These are phyloP conservation scores for Elaeis oleifera DNA, from an alignment of 202 grass and related monocot genomes.

Conservation along the genomic window DNA sequence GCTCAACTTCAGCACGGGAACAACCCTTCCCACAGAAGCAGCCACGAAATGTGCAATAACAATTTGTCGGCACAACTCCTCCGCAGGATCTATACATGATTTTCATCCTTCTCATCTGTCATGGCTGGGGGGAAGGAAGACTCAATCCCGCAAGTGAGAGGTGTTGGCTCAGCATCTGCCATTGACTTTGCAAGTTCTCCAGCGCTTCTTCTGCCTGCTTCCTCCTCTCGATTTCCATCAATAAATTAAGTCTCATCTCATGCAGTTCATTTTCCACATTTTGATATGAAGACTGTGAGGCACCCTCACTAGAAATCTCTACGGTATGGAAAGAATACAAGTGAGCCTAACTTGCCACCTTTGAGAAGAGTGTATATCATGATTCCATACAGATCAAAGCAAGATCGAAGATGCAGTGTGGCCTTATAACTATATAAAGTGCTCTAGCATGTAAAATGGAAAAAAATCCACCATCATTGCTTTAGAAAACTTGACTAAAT, in stretches of 20 bases:
- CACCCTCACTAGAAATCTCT: constrained; percentile 90
- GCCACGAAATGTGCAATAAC: constrained; percentile 61
- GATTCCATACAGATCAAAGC: too few relatives aligned
- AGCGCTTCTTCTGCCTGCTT: constrained; percentile 76
- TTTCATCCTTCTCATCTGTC: constrained; percentile 29
- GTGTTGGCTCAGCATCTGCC: constrained; percentile 61
- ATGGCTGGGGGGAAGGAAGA: constrained; percentile 35
- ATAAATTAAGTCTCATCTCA: constrained; percentile 72
- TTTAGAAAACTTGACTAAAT: too few relatives aligned
- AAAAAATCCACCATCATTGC: too few relatives aligned
- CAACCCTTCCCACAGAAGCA: constrained; percentile 48
- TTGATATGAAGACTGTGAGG: constrained; percentile 29
- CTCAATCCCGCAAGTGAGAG: constrained; percentile 57
- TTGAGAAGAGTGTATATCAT: too few relatives aligned
- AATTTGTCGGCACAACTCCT: constrained; percentile 71
- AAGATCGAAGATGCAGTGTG: background rate
- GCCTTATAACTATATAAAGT: too few relatives aligned
- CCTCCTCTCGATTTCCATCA: constrained; percentile 75
- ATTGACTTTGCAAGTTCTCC: constrained; percentile 57
- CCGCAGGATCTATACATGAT: constrained; percentile 50
- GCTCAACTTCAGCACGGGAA: constrained; percentile 52
- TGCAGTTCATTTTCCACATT: constrained; percentile 52
- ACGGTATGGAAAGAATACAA: constrained; percentile 16
- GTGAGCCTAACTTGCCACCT: constrained; percentile 7
- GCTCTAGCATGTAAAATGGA: too few relatives aligned